A percentile compares a stretch with the other conserved stretches of the same genome.
Evolutionary conservation across 805 yeast species (phyloP).

Genomic region (Huiozyma sinensis): DNA sequence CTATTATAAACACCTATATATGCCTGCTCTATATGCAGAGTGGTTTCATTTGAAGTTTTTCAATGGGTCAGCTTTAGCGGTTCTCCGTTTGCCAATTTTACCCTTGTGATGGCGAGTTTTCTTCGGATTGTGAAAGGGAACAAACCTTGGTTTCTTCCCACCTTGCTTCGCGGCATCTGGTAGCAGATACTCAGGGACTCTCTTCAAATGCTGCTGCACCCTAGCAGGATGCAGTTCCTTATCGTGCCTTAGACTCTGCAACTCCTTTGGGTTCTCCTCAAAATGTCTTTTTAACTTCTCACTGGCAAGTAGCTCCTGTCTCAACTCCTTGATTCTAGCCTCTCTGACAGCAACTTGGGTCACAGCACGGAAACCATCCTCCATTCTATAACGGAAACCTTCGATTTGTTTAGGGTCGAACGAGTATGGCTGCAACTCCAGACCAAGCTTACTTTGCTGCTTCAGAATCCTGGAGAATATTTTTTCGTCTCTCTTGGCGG

Average conservation of each 20-base stretch:
- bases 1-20: too few relatives aligned
- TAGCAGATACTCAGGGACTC: conserved; percentile 84
- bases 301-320: conserved; percentile 74
- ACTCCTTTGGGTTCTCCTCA: conserved; percentile 94
- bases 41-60: conserved; percentile 37
- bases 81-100: conserved; percentile 36
- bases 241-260: conserved; percentile 82
- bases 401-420: conserved; percentile 89
- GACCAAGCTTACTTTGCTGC: conserved; percentile 65
- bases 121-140: conserved; percentile 51
- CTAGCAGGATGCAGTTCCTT: conserved; percentile 76
- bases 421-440: conserved; percentile 73
- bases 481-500: conserved; percentile 79
- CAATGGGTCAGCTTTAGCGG: conserved; percentile 52
- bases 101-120: conserved; percentile 21
- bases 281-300: conserved; percentile 89
- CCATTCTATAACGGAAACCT: conserved; percentile 91
- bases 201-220: conserved; percentile 73
- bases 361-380: conserved; percentile 93
- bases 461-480: conserved; percentile 63
- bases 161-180: conserved; percentile 65
- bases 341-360: conserved; percentile 84
- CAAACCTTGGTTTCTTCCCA: conserved; percentile 51
- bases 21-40: too few relatives aligned
- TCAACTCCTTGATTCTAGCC: conserved; percentile 83